Evolutionary conservation across 495 filamentous ascomycete genomes (phyloP), one percentile per base, ranked within the genome.

Genomic region (Daldinia loculata): DNA sequence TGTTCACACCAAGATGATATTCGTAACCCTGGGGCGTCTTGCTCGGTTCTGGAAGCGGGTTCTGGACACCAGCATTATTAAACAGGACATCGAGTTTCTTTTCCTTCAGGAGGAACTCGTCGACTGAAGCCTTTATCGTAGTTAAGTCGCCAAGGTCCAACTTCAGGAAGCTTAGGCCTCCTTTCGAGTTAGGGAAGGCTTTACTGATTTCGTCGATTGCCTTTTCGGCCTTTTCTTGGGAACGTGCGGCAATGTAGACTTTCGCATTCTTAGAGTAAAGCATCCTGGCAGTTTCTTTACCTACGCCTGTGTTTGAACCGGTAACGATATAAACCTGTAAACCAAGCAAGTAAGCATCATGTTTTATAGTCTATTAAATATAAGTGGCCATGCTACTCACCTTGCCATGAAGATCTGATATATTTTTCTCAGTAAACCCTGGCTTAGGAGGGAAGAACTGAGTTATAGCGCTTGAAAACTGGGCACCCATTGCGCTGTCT

Each of bases 171-270:
- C 56, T 45, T 6, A 82, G 43, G 8, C 27, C 24, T 6, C 80
- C 80, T n/a, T 63, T 78, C 4, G 77, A 80, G 9, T 30, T 45
- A 8, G 75, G 74, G 4, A 36, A 29, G 2, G 58, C 39, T n/a
- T 68, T 51, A 6, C 63, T 45, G 60, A 78, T 79, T 5, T 74
- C 63, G 9, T 59, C 55, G 38, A 80, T 76, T 3, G 73, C 73
- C n/a, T 51, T 53, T 3, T 67, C 61, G 4, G 74, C 74, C 36
- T 72, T 81, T 14, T 69, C 68, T 48, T 76, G 69, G 2, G 78
- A 80, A 48, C 86, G 83, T 12, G 79, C 76, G 1, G 84, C 84
- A 30, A 88, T 76, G 72, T 87, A 88, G 30, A 88, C 82, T 27
- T 81, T 86, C 45, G 79, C 85, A 51, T 82, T 77, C 51, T 78